Evolutionary conservation across 1,284 basidiomycete genomes (phyloP), one percentile per base, ranked within the genome.

Genomic region (Papiliotrema nemorosa): DNA sequence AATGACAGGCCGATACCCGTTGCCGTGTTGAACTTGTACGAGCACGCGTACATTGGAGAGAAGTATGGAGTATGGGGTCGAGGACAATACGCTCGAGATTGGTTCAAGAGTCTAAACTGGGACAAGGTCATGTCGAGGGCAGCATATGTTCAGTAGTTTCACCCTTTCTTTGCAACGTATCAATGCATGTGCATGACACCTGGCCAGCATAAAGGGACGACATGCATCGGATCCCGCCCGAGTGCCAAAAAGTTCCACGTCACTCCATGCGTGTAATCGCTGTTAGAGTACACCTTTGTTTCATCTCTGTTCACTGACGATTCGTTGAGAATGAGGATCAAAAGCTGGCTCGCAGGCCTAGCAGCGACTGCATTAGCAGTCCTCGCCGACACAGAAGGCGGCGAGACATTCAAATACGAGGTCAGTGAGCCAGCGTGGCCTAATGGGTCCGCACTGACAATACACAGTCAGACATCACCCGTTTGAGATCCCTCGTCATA

Each of bases 41-140:
- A 97, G 74, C 92, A 92, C 66, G 86, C 88, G 22, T 98, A 92
- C 87, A 78, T 98, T 61, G 80, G 81, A 47, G 85, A 87, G 44
- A 86, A 86, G 54, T 93, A 90, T 66, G 94, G 94, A 12, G 84
- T 98, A 16, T 94, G 90, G 88, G 91, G 90, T 36, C 91, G 90
- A 76, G 88, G 91, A 69, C 80, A 83, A 68, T 98, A 94, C 79
- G 77, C 96, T 62, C 83, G 81, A 65, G 82, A 87, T 66, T 97
- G 96, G 79, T 97, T 91, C 88, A 80, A 80, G 33, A 86, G 85
- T 44, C 74, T 98, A 54, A 81, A 98, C 75, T 98, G 94, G 94
- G 70, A 77, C 47, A 83, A 82, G 68, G 82, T 89, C 13, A 38
- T 44, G n/a, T 46, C 53, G 56, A 58, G 60, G 39, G 22, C 43